Base-by-base conservation (phyloP, 192 early-diverging fungal genomes). In the Linnemannia hyalina region DNA sequence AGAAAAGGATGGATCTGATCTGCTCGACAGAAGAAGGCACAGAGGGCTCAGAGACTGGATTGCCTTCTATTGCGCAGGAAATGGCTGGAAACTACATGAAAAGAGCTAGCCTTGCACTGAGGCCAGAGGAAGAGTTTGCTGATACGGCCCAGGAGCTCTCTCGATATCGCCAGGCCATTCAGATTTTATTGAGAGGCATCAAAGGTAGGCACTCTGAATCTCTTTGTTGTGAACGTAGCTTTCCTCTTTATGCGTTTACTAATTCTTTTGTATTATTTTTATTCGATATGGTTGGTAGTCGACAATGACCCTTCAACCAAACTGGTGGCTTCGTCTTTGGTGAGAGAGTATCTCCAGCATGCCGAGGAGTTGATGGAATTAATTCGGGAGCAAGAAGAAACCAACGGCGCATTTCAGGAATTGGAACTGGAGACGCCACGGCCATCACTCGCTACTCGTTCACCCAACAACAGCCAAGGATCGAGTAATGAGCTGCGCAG, bases 171-270 rank as follows among this genome's bases (percentile, higher is more conserved):
- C 88, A 93, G 44, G 92, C 93, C 6, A 93, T 95, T 20, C 88
- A 93, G 52, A 87, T 96, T 29, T 87, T 96, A 23, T 78, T 92
- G n/a, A 77, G 68, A 7, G 94, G 95, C 23, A 88, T 94, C 72
- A 95, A 94, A 88, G 74, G 95, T 96, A 82, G 70, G 69, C 71
- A 49, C 13, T 16, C 10, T n/a, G n/a, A 35, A 23, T 10, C 18
- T 4, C 18, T 16, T 69, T 69, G 18, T 49, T 10, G 20, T 54
- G 36, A n/a, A 9, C 1, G 26, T 0, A 54, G 29, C 18, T n/a
- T 22, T 0, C 49, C 16, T 15, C 0, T 13, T 32, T 40, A 3
- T 47, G 20, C 5, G 11, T n/a, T 22, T 40, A 44, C 70, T 35
- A 38, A 49, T 10, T 65, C 32, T 60, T 6, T 74, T 7, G 4